These are phyloP conservation scores for Lactarius sanguifluus DNA, from an alignment of 768 basidiomycete genomes.

Conservation along the genomic window DNA sequence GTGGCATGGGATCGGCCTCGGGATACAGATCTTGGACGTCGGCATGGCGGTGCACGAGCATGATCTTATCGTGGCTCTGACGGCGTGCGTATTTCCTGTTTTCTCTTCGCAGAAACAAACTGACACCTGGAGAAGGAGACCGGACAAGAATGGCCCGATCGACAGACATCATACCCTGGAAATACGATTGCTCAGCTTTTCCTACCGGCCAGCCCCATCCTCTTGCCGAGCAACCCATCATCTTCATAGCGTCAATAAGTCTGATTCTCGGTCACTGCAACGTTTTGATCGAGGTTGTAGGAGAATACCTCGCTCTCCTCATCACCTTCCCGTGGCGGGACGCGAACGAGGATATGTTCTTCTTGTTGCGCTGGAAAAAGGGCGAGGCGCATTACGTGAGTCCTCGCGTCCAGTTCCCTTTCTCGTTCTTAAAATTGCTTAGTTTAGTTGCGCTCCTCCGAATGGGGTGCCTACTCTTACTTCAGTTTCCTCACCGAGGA, in stretches of 20 bases:
- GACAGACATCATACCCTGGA: constrained; percentile 18
- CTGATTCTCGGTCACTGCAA: constrained; percentile 18
- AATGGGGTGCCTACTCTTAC: constrained; percentile 30
- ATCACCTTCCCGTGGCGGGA: constrained; percentile 21
- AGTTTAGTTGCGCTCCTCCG: constrained; percentile 23
- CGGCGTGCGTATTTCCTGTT: constrained; percentile 14
- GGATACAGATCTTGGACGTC: constrained; percentile 23
- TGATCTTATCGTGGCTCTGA: constrained; percentile 25
- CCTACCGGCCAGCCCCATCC: constrained; percentile 25
- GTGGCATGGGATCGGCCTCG: constrained; percentile 15
- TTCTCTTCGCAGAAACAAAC: not conserved
- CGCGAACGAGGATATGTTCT: constrained; percentile 27
- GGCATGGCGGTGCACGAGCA: constrained; percentile 28
- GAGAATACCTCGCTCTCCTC: constrained; percentile 24
- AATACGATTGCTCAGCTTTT: constrained; percentile 25
- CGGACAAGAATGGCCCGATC: not conserved
- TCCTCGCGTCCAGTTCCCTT: not conserved
- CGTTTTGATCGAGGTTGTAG: constrained; percentile 27
- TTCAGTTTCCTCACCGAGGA: constrained; percentile 34
- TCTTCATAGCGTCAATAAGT: constrained; percentile 19
- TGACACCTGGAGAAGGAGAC: constrained; percentile 5
- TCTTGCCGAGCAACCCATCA: constrained; percentile 18
- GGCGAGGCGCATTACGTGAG: constrained; percentile 31
- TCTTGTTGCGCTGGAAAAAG: constrained; percentile 35
- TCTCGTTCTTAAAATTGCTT: not conserved